Evolutionary conservation across 352 stramenopile genomes (phyloP).

Genomic region (Phytophthora citrophthora): DNA sequence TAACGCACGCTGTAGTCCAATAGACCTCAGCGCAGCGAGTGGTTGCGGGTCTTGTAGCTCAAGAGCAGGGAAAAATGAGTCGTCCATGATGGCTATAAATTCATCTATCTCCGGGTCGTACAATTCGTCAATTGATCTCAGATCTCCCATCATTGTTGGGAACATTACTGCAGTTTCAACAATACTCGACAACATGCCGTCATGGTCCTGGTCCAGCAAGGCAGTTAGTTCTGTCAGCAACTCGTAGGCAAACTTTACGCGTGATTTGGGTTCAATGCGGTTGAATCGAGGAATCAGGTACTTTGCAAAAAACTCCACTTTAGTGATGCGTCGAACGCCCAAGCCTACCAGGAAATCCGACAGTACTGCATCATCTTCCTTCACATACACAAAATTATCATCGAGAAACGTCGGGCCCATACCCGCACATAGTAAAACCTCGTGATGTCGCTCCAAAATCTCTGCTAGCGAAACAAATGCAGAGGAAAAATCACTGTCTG

Average conservation of each 20-base stretch:
- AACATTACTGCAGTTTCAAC: slow-evolving; percentile 67
- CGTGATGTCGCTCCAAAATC: slow-evolving; percentile 13
- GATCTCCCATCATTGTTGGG: slow-evolving; percentile 55
- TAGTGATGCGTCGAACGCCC: slow-evolving; percentile 45
- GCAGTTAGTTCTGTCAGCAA: slow-evolving; percentile 49
- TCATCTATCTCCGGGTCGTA: slow-evolving; percentile 80
- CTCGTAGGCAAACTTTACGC: slow-evolving; percentile 51
- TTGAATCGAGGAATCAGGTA: slow-evolving; percentile 61
- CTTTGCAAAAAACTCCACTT: slow-evolving; percentile 56
- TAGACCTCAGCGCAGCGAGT: slow-evolving; percentile 59
- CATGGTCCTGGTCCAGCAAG: slow-evolving; percentile 47
- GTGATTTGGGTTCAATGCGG: slow-evolving; percentile 29
- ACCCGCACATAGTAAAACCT: slow-evolving; percentile 45
- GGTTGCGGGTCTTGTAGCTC: slow-evolving; percentile 64
- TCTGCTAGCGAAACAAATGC: slow-evolving; percentile 40
- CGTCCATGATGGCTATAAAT: slow-evolving; percentile 74
- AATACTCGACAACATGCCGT: slow-evolving; percentile 47
- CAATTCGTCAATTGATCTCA: slow-evolving; percentile 65
- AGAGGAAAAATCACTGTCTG: slow-evolving; percentile 21
- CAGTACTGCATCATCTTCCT: slow-evolving; percentile 42
- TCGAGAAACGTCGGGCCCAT: slow-evolving; percentile 56
- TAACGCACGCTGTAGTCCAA: slow-evolving; percentile 72
- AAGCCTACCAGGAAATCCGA: slow-evolving; percentile 40
- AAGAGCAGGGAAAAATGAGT: slow-evolving; percentile 66
- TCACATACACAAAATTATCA: slow-evolving; percentile 55